Conservation (phyloP, 352 stramenopile species). For the Phytophthora melonis region DNA sequence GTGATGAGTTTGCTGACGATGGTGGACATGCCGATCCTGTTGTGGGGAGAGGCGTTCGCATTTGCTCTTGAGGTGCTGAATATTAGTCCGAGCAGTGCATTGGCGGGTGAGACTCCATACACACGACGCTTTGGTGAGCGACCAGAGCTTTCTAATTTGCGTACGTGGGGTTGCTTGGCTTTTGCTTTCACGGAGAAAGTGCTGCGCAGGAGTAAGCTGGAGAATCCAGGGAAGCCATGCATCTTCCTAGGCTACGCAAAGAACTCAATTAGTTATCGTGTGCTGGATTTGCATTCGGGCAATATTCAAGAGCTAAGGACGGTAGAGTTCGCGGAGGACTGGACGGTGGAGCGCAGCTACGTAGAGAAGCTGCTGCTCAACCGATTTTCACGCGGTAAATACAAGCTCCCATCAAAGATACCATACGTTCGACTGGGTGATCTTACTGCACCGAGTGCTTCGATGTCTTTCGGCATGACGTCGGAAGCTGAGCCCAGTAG, state of each 20-base stretch:
- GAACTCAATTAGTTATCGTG: slow-evolving; percentile 4
- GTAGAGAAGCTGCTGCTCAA: slow-evolving; percentile 21
- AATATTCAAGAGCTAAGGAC: slow-evolving; percentile 12
- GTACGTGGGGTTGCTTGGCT: background rate
- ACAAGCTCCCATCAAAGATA: slow-evolving; percentile 4
- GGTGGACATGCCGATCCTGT: background rate
- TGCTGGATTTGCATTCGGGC: slow-evolving; percentile 8
- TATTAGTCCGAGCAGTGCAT: background rate
- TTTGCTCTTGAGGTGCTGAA: background rate
- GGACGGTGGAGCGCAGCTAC: slow-evolving; percentile 14
- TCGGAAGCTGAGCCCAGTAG: slow-evolving; percentile 1
- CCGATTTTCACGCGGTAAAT: slow-evolving; percentile 3
- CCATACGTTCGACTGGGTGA: slow-evolving; percentile 8
- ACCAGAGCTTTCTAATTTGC: slow-evolving; percentile 1
- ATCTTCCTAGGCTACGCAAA: slow-evolving; percentile 16
- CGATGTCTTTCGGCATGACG: background rate
- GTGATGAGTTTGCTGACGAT: background rate
- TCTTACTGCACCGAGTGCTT: background rate
- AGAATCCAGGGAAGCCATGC: slow-evolving; percentile 6
- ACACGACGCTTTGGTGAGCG: slow-evolving; percentile 9
- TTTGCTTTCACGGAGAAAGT: slow-evolving; percentile 13
- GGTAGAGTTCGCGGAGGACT: slow-evolving; percentile 18
- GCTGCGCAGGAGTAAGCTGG: slow-evolving; percentile 10
- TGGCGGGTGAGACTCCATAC: slow-evolving; percentile 10
- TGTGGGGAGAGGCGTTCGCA: background rate